A percentile compares a stretch with the other conserved stretches of the same genome.
These are phyloP conservation scores for Letharia columbiana DNA, from an alignment of 495 filamentous ascomycete genomes.

Conservation along the genomic window DNA sequence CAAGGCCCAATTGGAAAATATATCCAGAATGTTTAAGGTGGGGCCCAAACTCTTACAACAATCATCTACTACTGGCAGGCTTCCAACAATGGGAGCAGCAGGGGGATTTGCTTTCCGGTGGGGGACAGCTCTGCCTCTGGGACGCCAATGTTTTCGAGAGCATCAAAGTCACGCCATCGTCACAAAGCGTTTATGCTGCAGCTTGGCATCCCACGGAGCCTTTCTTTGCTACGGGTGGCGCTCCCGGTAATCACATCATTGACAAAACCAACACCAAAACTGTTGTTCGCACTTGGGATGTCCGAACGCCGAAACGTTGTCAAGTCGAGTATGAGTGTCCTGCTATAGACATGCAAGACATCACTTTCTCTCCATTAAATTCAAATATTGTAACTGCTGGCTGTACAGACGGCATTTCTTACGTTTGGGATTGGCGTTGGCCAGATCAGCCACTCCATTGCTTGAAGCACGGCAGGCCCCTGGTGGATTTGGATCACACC, in stretches of 20 bases:
- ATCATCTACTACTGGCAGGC: constrained; percentile 61
- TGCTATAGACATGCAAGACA: constrained; percentile 80
- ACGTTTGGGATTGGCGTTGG: constrained; percentile 74
- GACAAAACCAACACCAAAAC: constrained; percentile 35
- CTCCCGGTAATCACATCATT: constrained; percentile 44
- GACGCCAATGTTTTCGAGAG: constrained; percentile 42
- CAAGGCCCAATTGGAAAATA: constrained; percentile 44
- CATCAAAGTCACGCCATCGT: constrained; percentile 41
- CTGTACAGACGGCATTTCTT: constrained; percentile 74
- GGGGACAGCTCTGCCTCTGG: constrained; percentile 71
- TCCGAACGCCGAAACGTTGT: constrained; percentile 26
- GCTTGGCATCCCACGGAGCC: constrained; percentile 61
- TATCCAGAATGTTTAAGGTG: constrained; percentile 68
- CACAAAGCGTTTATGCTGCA: constrained; percentile 71
- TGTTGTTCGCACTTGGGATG: constrained; percentile 46
- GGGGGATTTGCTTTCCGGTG: constrained; percentile 29
- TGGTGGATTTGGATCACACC: constrained; percentile 51
- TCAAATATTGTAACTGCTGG: constrained; percentile 64
- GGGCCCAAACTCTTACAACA: constrained; percentile 45
- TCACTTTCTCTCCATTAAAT: constrained; percentile 45
- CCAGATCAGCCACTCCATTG: constrained; percentile 50
- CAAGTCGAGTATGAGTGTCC: constrained; percentile 53
- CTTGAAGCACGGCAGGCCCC: constrained; percentile 58
- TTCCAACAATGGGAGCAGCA: constrained; percentile 55
- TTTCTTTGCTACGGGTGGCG: constrained; percentile 54